Base-by-base conservation (phyloP, 2,329 filamentous ascomycete genomes). In the Aspergillus novoparasiticus region DNA sequence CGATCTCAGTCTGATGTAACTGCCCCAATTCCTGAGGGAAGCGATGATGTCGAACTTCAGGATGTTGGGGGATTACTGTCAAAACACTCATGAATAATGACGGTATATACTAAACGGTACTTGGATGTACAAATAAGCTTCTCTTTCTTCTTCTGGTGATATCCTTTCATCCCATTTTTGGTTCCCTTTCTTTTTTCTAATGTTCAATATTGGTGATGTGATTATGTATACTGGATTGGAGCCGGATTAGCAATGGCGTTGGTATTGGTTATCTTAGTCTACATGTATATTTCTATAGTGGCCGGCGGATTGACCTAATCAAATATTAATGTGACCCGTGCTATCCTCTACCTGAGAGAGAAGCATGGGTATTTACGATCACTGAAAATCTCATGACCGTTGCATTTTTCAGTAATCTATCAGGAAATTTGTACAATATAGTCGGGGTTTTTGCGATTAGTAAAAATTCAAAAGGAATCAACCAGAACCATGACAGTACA, bases 21-120 rank as follows among this genome's bases (percentile, higher is more conserved):
- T 19, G 56, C 57, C 21, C 65, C 63, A 19, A 58, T 68, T 59
- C 60, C 68, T 30, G 62, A 72, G 54, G 59, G 71, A 61, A 23
- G 48, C 3, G 57, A 70, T 59, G 64, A 75, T 60, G 62, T 76
- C 28, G 68, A 77, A 54, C 69, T 83, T 14, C 79, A 80, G 58
- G 80, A 82, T 70, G 76, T 82, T 3, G 80, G 81, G 1, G 80
- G 81, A 1, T 69, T 82, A 5, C 68, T 82, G 23, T 71, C 68
- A 10, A 63, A 61, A 32, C 41, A 45, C 30, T 50, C 51, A 59
- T 58, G 36, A 62, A 19, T 32, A 2, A 51, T 30, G 48, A 51
- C n/a, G 26, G 16, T 51, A 51, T 34, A 51, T 51, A 51, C 9
- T 34, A 21, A n/a, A 51, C 28, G 48, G 16, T 51, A 51, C 4